Evolutionary conservation across 257 asterid genomes (phyloP), one percentile per base, ranked within the genome.

Genomic region (Plantago ovata): DNA sequence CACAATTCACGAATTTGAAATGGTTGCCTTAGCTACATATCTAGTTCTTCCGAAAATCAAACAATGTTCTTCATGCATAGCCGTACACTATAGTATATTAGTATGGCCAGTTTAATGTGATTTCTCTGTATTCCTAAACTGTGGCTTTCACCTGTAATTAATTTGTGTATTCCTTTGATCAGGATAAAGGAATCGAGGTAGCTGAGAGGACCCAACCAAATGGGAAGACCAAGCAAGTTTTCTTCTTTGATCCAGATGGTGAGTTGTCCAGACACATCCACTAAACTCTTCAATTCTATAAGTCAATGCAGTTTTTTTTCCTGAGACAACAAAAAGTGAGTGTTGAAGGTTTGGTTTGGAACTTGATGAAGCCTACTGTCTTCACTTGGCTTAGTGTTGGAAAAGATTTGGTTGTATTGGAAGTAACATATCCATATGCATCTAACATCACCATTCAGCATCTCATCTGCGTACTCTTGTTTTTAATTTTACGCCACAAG

Each of bases 161-260:
- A 62, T 24, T 41, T 33, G 49, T 36, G 21, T 32, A 42, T 28
- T 58, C 48, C 13, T 39, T 32, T 45, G 36, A 65, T 43, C 65
- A 91, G 98, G 94, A 83, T 47, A 87, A 77, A 70, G 95, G 95
- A 49, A 78, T 91, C 64, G 61, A 79, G 18, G 38, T 77, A 19
- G 77, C 83, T 12, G 88, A 83, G 74, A 68, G 1, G 74, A 70
- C 66, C 48, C 89, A 65, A 21, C 85, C 92, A 8, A 94, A 87
- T 68, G 84, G 95, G 75, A 81, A 78, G 63, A 75, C 78, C 52
- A 91, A 81, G 58, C 96, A 85, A 62, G 95, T 63, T 0, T 91
- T 91, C 82, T 87, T 91, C 88, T 91, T 91, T 41, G 96, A 91
- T 77, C 96, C 94, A 62, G 98, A 91, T 62, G 96, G 98, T 91